Evolutionary conservation across 2,329 filamentous ascomycete species (phyloP).

Genomic region (Fusarium duplospermum): DNA sequence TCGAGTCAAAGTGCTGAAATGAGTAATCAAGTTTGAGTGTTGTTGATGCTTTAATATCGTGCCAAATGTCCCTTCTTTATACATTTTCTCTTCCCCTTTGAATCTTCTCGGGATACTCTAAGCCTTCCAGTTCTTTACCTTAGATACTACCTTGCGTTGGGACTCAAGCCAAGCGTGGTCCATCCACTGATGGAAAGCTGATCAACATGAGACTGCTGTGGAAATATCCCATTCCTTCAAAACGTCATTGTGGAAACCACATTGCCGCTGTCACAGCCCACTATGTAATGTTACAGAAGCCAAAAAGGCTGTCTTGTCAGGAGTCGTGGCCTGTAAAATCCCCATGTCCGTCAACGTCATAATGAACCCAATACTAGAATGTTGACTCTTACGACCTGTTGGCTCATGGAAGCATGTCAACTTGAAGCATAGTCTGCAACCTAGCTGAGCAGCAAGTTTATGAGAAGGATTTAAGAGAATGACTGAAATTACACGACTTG

Average conservation of each 20-base stretch:
- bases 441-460: not conserved
- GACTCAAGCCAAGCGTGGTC: not conserved
- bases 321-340: not conserved
- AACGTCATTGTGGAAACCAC: not conserved
- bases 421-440: not conserved
- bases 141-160: not conserved
- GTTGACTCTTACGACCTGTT: not conserved
- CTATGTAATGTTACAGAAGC: not conserved
- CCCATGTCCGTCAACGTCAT: not conserved
- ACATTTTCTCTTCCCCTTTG: not conserved
- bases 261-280: not conserved
- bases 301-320: not conserved
- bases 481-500: not conserved
- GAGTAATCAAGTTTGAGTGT: not conserved
- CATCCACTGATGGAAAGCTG: not conserved
- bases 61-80: not conserved
- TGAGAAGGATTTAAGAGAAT: not conserved
- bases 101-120: not conserved
- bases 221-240: not conserved
- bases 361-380: not conserved
- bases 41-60: not conserved
- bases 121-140: not conserved
- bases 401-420: not conserved
- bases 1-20: not conserved
- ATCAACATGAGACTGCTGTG: not conserved